Percentiles rank a stretch among this genome's conserved stretches.
phyloP scores from a whole-genome alignment of 164 flowering plant genomes.

The Tetracentron sinense region DNA sequence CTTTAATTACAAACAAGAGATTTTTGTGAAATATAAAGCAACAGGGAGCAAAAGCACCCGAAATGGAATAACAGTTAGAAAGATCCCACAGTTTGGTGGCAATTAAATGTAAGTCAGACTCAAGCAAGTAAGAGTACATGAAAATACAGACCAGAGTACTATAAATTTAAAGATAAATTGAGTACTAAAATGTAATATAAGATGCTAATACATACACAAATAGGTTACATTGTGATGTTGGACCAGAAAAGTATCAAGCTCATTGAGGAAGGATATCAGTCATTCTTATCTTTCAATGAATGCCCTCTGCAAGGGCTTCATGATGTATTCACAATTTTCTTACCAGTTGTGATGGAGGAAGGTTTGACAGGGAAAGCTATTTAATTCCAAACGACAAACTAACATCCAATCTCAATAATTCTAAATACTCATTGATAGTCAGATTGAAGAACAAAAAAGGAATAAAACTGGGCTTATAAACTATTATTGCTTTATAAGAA shows the following conservation, averaged over 20 bases:
- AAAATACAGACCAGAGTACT: background rate
- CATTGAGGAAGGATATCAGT: background rate
- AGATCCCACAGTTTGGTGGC: background rate
- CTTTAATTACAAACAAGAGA: conserved; percentile 9
- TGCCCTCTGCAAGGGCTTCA: background rate
- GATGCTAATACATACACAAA: no score
- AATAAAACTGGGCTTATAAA: no score
- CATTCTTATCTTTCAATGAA: background rate
- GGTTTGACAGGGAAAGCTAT: background rate
- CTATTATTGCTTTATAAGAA: no score
- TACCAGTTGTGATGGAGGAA: background rate
- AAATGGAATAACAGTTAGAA: background rate
- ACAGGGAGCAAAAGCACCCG: background rate
- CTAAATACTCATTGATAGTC: no score
- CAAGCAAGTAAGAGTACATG: background rate
- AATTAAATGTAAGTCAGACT: background rate
- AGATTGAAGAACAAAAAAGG: no score
- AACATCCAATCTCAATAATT: background rate
- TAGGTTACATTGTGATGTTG: no score
- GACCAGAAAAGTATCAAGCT: background rate
- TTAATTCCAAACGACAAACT: background rate
- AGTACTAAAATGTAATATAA: no score
- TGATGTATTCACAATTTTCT: background rate
- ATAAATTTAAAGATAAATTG: no score
- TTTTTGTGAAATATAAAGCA: background rate